Conservation (phyloP, 306 rosid species). For the Geum urbanum region DNA sequence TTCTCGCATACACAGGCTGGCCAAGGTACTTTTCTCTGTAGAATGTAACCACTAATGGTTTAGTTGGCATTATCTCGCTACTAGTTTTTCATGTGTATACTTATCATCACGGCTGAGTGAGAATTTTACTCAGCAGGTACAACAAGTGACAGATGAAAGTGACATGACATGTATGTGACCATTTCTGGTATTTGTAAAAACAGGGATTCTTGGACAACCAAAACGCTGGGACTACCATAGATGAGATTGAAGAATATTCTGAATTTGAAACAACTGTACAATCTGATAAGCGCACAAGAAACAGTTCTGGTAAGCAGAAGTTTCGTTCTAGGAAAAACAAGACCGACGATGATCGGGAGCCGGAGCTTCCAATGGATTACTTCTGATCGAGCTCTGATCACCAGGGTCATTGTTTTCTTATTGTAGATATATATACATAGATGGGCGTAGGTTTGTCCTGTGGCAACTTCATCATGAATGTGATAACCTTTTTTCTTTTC, state of each 20-base stretch:
- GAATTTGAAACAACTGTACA: constrained; percentile 46
- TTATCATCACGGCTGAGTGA: background rate
- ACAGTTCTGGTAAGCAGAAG: constrained; percentile 43
- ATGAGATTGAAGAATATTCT: constrained; percentile 49
- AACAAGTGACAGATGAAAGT: too few relatives aligned
- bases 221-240: constrained; percentile 46
- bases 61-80: constrained; percentile 2
- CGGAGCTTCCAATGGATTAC: constrained; percentile 90
- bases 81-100: background rate
- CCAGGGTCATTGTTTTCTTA: background rate
- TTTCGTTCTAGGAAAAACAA: constrained; percentile 41
- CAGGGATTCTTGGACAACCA: constrained; percentile 85
- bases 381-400: constrained; percentile 31
- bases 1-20: constrained; percentile 72
- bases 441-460: background rate
- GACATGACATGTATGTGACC: too few relatives aligned
- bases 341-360: constrained; percentile 69
- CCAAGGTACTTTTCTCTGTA: constrained; percentile 56
- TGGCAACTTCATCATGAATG: background rate
- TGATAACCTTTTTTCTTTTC: too few relatives aligned
- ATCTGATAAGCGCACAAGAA: constrained; percentile 31
- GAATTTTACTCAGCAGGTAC: too few relatives aligned
- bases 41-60: constrained; percentile 2
- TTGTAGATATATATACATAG: constrained; percentile 12
- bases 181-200: constrained; percentile 5